Evolutionary conservation across 2,329 filamentous ascomycete species (phyloP).

Genomic region (Diaporthe nobilis): DNA sequence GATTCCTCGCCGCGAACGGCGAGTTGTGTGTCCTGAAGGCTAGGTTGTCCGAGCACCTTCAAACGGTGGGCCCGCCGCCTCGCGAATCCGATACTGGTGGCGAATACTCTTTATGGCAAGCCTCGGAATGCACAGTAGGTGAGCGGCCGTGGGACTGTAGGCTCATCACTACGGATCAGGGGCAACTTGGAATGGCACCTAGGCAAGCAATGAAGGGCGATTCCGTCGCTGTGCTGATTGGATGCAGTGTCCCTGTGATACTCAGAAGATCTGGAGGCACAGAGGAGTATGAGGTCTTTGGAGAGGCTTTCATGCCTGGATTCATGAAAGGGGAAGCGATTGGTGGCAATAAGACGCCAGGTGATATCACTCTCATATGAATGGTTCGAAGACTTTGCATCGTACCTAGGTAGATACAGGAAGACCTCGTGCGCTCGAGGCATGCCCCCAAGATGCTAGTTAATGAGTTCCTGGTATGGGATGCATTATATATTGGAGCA

Average conservation of each 20-base stretch:
- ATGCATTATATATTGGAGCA: too few relatives aligned
- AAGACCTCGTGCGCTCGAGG: too few relatives aligned
- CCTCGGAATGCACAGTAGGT: constrained; percentile 6
- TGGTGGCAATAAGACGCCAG: not conserved
- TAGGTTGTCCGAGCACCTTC: not conserved
- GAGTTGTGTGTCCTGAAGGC: not conserved
- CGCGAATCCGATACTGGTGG: not conserved
- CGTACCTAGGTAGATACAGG: not conserved
- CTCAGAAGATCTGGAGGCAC: not conserved
- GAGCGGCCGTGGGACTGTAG: constrained; percentile 28
- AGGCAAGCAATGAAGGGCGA: not conserved
- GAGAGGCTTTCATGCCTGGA: constrained; percentile 15
- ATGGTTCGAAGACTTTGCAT: not conserved
- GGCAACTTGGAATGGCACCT: constrained; percentile 7
- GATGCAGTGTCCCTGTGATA: constrained; percentile 10
- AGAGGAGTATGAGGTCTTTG: not conserved
- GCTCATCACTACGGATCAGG: not conserved
- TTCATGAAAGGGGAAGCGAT: constrained; percentile 22
- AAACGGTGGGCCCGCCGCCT: not conserved
- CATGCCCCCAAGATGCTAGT: too few relatives aligned
- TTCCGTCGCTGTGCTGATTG: not conserved
- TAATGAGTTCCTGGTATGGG: too few relatives aligned
- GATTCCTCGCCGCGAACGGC: not conserved
- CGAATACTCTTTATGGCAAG: constrained; percentile 5
- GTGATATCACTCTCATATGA: not conserved